Base-by-base conservation (phyloP, 768 basidiomycete species). In the Termitomyces sp. region DNA sequence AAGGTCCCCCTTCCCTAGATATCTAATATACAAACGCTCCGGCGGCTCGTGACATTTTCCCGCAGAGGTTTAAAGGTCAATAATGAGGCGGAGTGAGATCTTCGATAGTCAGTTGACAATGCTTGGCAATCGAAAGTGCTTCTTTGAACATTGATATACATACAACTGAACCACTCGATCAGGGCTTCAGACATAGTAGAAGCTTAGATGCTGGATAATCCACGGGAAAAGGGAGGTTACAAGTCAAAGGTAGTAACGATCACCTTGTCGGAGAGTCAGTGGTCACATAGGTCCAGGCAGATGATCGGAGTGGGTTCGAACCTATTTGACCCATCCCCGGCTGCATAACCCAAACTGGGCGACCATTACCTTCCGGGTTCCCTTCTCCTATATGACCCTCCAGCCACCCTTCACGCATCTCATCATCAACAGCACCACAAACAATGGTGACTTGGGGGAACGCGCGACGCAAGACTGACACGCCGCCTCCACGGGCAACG, bases 311-410 rank as follows among this genome's bases (percentile, higher is more conserved):
- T 14, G 60, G 45, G 5, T n/a, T 35, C 2, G 22, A 54, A 56
- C 92, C 92, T 53, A 94, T 92, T 55, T 92, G 89, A 0, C 92
- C 92, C 83, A 94, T 86, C 13, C 92, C 92, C 32, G 92, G 92
- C 61, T 90, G 83, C 75, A 94, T 85, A 14, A 88, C 77, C 88
- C 92, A 94, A 14, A 88, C 83, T 68, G 88, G 86, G 47, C 80
- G 76, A 12, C 85, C 81, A 56, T 77, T 73, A 26, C 78, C 80
- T 57, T 77, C 70, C 4, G 75, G 70, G 58, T 79, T 75, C 35
- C 74, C 77, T 59, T 82, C 80, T 2, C 77, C 79, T 53, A 80
- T 72, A 47, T 79, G 79, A 33, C 79, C 77, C 60, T 84, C 80
- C 44, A 88, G 68, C 87, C 90, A 88, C 8, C 83, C 80, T 73